A percentile compares a stretch with the other conserved stretches of the same genome.
phyloP scores from a whole-genome alignment of 139 green algal genomes.

The Chlorella sp. region DNA sequence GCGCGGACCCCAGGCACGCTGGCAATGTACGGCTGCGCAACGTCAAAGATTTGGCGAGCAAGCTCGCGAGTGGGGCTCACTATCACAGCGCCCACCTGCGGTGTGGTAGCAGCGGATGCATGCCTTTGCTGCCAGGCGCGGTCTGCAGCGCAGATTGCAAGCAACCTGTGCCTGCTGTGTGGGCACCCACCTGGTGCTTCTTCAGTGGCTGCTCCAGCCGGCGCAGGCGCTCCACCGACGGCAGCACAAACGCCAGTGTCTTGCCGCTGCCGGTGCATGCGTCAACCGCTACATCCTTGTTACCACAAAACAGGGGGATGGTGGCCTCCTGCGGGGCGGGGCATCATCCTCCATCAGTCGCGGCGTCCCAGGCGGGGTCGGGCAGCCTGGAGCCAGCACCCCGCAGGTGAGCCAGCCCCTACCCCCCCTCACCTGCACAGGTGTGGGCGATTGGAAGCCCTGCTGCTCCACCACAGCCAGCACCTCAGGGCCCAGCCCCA shows the following conservation, averaged over 20 bases:
- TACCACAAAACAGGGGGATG: slow-evolving; percentile 90
- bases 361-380: no score
- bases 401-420: background rate
- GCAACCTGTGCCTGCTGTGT: no score
- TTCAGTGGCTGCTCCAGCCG: slow-evolving; percentile 71
- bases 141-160: background rate
- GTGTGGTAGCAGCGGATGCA: background rate
- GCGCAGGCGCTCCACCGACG: slow-evolving; percentile 90
- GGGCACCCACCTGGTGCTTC: slow-evolving; percentile 75
- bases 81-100: slow-evolving; percentile 90
- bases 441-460: background rate
- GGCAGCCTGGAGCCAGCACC: no score
- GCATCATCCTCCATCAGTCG: no score
- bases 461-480: background rate
- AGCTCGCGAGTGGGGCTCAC: slow-evolving; percentile 96
- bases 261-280: slow-evolving; percentile 97
- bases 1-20: slow-evolving; percentile 56
- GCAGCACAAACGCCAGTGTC: slow-evolving; percentile 97
- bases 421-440: background rate
- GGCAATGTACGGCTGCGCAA: slow-evolving; percentile 84
- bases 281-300: slow-evolving; percentile 98
- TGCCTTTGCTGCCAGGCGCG: background rate
- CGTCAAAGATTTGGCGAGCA: slow-evolving; percentile 87
- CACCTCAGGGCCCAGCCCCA: background rate
- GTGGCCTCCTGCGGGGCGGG: slow-evolving; percentile 77